A percentile compares a stretch with the other conserved stretches of the same genome.
phyloP scores from a whole-genome alignment of 257 asterid species.

The Apocynum venetum region DNA sequence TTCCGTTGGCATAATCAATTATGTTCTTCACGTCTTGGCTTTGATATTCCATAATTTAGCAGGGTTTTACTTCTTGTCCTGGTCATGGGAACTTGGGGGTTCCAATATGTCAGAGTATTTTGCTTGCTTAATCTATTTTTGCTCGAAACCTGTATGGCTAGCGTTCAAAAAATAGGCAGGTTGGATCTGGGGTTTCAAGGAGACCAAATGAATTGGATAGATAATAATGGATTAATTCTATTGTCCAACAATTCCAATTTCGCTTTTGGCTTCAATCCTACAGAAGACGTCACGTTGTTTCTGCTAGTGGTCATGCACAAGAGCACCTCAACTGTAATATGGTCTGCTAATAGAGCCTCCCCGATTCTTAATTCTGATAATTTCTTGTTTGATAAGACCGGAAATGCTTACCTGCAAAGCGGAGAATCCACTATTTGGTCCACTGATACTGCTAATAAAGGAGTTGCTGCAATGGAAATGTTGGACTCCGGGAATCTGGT shows the following conservation, averaged over 20 bases:
- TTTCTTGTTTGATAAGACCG: conserved; percentile 51
- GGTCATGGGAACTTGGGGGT: conserved; percentile 51
- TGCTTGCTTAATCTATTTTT: conserved; percentile 28
- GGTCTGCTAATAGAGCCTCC: conserved; percentile 80
- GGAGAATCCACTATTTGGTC: conserved; percentile 66
- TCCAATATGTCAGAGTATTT: conserved; percentile 14
- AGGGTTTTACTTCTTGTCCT: background rate
- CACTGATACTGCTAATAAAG: conserved; percentile 47
- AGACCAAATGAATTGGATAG: conserved; percentile 70
- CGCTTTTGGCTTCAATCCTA: conserved; percentile 64
- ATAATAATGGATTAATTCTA: conserved; percentile 65
- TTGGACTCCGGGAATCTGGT: conserved; percentile 72
- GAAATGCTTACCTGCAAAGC: conserved; percentile 58
- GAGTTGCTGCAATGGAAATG: conserved; percentile 66
- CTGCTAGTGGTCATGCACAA: conserved; percentile 64
- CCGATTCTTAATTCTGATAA: conserved; percentile 53
- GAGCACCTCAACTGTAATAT: conserved; percentile 60
- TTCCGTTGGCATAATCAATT: background rate
- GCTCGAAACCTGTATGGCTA: conserved; percentile 38
- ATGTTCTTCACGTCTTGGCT: background rate
- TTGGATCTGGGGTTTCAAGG: conserved; percentile 64
- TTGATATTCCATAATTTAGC: background rate
- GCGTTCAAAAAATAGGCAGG: conserved; percentile 57
- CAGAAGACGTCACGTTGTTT: conserved; percentile 56
- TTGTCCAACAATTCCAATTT: conserved; percentile 68